A percentile compares a stretch with the other conserved stretches of the same genome.
These are phyloP conservation scores for Malassezia dermatis DNA, from an alignment of 1,284 basidiomycete genomes.

Conservation along the genomic window DNA sequence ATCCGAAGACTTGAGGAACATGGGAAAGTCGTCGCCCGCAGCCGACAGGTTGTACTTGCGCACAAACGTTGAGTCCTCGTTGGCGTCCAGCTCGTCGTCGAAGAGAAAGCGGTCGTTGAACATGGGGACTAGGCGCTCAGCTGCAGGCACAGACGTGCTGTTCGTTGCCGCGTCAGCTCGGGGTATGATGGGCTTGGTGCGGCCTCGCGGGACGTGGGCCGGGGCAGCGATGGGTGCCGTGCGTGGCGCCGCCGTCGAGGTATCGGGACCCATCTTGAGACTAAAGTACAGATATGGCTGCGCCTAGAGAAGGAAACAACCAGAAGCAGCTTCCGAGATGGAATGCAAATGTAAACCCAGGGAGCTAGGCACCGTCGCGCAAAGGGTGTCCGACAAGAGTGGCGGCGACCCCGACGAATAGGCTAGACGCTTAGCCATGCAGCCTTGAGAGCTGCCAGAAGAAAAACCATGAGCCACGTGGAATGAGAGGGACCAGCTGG, in stretches of 20 bases:
- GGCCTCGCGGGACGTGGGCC: not conserved
- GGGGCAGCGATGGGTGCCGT: not conserved
- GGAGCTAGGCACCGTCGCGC: not conserved
- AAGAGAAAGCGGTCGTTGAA: slow-evolving; percentile 45
- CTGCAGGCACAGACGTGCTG: not conserved
- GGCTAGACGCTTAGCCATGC: not conserved
- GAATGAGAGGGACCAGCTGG: not conserved
- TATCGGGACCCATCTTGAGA: not conserved
- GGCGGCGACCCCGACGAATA: not conserved
- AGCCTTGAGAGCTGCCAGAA: not conserved
- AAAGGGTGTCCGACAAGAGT: not conserved
- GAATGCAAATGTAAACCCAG: not conserved
- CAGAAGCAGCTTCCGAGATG: not conserved
- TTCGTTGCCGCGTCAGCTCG: not conserved
- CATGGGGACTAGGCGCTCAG: slow-evolving; percentile 29
- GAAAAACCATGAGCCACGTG: slow-evolving; percentile 8
- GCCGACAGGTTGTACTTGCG: slow-evolving; percentile 45
- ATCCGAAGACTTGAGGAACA: slow-evolving; percentile 47
- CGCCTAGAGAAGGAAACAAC: not conserved
- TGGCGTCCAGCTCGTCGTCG: slow-evolving; percentile 41
- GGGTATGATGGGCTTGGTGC: not conserved
- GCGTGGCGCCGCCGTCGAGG: not conserved
- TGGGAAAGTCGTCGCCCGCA: slow-evolving; percentile 56
- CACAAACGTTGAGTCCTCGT: slow-evolving; percentile 44
- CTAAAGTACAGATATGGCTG: not conserved